Evolutionary conservation across 164 flowering plant species (phyloP).

Genomic region (Echeveria elegans): DNA sequence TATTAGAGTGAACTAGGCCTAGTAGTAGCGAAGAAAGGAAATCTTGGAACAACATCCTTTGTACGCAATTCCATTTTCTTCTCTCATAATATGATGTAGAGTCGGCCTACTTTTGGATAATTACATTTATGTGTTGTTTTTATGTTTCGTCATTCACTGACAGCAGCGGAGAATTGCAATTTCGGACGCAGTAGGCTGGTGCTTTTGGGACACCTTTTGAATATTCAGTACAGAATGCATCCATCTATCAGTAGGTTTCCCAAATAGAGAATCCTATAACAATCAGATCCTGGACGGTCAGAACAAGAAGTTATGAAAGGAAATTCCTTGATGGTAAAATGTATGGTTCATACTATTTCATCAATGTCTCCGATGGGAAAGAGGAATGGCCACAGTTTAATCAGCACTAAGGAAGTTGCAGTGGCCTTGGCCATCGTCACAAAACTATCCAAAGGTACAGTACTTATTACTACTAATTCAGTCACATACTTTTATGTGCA

Average conservation of each 20-base stretch:
- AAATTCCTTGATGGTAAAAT: conserved; percentile 23
- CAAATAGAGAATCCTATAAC: conserved; percentile 32
- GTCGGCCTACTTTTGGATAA: too few species aligned
- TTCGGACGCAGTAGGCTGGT: conserved; percentile 44
- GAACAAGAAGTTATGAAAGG: conserved; percentile 13
- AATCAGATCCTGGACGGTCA: conserved; percentile 37
- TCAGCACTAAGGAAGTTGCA: conserved; percentile 31
- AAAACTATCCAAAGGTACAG: conserved; percentile 11
- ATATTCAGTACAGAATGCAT: conserved; percentile 45
- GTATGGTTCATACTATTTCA: conserved; percentile 46
- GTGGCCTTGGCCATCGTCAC: conserved; percentile 23
- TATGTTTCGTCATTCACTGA: not conserved
- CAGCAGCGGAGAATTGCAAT: conserved; percentile 20
- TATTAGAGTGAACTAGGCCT: too few species aligned
- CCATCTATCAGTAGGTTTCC: conserved; percentile 40
- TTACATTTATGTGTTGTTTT: too few species aligned
- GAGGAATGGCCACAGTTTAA: conserved; percentile 32
- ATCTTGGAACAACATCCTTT: too few species aligned
- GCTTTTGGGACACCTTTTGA: conserved; percentile 30
- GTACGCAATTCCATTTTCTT: too few species aligned
- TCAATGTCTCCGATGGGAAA: conserved; percentile 26
- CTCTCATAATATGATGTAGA: too few species aligned
- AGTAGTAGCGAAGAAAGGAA: too few species aligned
- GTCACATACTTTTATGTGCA: not conserved
- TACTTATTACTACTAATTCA: too few species aligned